These are phyloP conservation scores for Colletotrichum magnum DNA, from an alignment of 2,329 filamentous ascomycete genomes.

Conservation along the genomic window DNA sequence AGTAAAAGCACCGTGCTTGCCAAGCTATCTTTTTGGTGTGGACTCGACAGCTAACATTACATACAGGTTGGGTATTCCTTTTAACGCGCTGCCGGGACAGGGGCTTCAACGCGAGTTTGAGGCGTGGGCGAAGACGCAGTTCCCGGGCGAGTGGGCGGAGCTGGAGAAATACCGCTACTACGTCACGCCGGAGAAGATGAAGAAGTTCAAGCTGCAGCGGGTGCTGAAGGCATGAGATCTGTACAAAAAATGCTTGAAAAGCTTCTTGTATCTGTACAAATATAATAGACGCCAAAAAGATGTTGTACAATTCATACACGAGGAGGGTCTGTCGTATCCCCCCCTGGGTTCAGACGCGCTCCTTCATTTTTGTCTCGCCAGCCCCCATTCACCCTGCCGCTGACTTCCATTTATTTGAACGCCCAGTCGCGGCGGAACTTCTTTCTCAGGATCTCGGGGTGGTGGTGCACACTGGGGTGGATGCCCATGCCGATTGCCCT, in stretches of 20 bases:
- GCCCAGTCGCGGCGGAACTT: constrained; percentile 44
- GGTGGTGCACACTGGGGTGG: constrained; percentile 90
- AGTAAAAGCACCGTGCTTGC: constrained; percentile 54
- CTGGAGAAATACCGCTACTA: constrained; percentile 69
- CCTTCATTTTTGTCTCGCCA: not conserved
- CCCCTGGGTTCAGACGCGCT: constrained; percentile 10
- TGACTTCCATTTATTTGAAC: constrained; percentile 19
- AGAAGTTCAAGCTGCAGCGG: constrained; percentile 65
- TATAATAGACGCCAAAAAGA: constrained; percentile 41
- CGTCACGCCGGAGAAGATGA: constrained; percentile 59
- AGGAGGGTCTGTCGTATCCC: not conserved
- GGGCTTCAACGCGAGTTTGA: constrained; percentile 79
- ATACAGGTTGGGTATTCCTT: constrained; percentile 78
- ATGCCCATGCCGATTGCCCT: constrained; percentile 90
- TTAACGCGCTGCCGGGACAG: constrained; percentile 79
- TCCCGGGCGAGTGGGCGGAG: constrained; percentile 78
- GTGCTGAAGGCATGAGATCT: constrained; percentile 63
- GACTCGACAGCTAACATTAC: constrained; percentile 7
- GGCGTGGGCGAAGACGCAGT: constrained; percentile 78
- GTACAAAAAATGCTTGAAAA: constrained; percentile 45
- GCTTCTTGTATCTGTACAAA: constrained; percentile 43
- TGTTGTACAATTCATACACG: constrained; percentile 45
- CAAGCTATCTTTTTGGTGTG: not conserved
- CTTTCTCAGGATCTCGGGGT: constrained; percentile 82
- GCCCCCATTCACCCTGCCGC: not conserved